These are phyloP conservation scores for Sarocladiaceae sp. DNA, from an alignment of 2,329 filamentous ascomycete species.

Conservation along the genomic window DNA sequence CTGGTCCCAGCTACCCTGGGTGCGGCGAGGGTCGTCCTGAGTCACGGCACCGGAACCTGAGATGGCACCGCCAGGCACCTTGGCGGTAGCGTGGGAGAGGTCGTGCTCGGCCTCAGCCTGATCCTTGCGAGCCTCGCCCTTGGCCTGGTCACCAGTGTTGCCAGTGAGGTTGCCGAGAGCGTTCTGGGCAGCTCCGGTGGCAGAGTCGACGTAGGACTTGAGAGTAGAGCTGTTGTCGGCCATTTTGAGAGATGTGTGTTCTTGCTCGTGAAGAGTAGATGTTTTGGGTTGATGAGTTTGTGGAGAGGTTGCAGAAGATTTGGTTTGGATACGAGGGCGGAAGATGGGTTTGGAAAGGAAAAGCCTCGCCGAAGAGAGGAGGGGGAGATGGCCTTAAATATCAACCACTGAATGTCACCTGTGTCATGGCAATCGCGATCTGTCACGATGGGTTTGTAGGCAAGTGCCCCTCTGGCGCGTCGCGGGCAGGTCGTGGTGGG, in stretches of 20 bases:
- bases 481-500: neutral
- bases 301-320: neutral
- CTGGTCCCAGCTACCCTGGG: conserved; percentile 75
- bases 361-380: neutral
- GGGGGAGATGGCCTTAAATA: neutral
- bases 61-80: conserved; percentile 65
- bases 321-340: neutral
- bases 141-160: conserved; percentile 57
- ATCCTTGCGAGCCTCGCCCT: conserved; percentile 60
- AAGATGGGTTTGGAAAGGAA: neutral
- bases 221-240: conserved; percentile 56
- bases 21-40: conserved; percentile 66
- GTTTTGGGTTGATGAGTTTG: conserved; percentile 9
- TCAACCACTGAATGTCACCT: neutral
- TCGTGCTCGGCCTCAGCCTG: conserved; percentile 62
- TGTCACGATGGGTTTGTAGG: conserved; percentile 2
- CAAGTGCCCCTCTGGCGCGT: neutral
- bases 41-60: conserved; percentile 64
- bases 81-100: conserved; percentile 67
- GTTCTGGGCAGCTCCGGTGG: conserved; percentile 66
- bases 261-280: neutral
- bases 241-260: conserved; percentile 17
- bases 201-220: conserved; percentile 69
- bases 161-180: conserved; percentile 68
- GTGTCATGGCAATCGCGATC: neutral